These are phyloP conservation scores for Kregervanrija fluxuum DNA, from an alignment of 805 yeast species.

Conservation along the genomic window DNA sequence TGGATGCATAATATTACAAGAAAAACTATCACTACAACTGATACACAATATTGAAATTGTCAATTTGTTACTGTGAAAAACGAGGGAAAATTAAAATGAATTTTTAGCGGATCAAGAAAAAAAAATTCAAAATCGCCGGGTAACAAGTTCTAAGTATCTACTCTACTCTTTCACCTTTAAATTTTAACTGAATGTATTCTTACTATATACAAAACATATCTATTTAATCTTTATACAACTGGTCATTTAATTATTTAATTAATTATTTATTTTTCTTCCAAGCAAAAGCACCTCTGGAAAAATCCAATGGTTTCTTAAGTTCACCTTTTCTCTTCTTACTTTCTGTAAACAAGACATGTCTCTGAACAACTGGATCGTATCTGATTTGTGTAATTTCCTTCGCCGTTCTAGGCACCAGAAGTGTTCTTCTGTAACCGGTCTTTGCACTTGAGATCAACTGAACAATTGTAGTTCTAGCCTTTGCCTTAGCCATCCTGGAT, in stretches of 20 bases:
- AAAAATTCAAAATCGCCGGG: neutral
- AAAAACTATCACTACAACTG: too few relatives aligned
- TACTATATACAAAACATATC: too few relatives aligned
- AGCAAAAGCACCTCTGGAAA: slow-evolving; percentile 35
- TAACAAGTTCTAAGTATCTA: too few relatives aligned
- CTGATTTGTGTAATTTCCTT: slow-evolving; percentile 74
- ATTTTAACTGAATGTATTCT: too few relatives aligned
- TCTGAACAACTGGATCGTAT: slow-evolving; percentile 80
- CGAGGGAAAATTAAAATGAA: neutral
- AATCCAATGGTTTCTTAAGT: slow-evolving; percentile 41
- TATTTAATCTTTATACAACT: too few relatives aligned
- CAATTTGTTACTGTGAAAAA: neutral
- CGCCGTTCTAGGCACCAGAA: slow-evolving; percentile 75
- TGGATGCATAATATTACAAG: too few relatives aligned
- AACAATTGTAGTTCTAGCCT: slow-evolving; percentile 73
- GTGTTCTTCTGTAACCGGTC: slow-evolving; percentile 81
- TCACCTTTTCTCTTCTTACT: slow-evolving; percentile 75
- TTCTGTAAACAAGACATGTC: slow-evolving; percentile 89
- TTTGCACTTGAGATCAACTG: slow-evolving; percentile 83
- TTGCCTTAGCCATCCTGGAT: slow-evolving; percentile 38
- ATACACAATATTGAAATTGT: too few relatives aligned
- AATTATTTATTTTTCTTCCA: slow-evolving; percentile 29
- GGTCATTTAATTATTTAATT: slow-evolving; percentile 4
- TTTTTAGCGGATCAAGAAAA: neutral
- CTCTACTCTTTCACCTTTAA: too few relatives aligned